phyloP scores from a whole-genome alignment of 345 rosid genomes.

The Rubroshorea leprosula region DNA sequence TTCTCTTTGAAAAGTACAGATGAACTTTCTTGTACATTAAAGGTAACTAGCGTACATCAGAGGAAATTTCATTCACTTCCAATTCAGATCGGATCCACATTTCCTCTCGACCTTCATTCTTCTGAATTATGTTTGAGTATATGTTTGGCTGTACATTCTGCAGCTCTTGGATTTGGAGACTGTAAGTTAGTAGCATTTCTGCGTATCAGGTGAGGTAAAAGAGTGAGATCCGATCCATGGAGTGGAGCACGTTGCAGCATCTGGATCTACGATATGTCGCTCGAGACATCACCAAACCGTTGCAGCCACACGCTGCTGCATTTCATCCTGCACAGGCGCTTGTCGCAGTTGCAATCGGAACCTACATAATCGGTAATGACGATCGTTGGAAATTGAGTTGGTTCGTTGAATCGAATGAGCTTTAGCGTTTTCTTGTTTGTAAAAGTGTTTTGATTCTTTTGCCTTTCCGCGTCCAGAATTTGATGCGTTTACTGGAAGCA shows the following conservation, averaged over 20 bases:
- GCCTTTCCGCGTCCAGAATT: slow-evolving; percentile 45
- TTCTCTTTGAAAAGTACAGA: neutral
- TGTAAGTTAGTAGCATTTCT: neutral
- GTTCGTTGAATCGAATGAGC: slow-evolving; percentile 3
- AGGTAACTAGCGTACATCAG: too few species aligned
- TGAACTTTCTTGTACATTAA: neutral
- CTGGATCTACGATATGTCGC: slow-evolving; percentile 86
- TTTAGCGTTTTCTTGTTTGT: too few species aligned
- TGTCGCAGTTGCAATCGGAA: slow-evolving; percentile 67
- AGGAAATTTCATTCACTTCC: neutral
- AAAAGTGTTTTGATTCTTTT: neutral
- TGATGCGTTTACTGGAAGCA: slow-evolving; percentile 90
- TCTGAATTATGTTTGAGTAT: neutral
- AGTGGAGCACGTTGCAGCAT: slow-evolving; percentile 97
- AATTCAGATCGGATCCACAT: slow-evolving; percentile 8
- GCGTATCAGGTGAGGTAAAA: neutral
- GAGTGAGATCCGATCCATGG: slow-evolving; percentile 41
- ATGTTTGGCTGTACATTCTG: neutral
- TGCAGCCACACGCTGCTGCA: slow-evolving; percentile 89
- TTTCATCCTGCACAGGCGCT: slow-evolving; percentile 85
- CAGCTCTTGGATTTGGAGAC: neutral
- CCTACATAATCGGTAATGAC: slow-evolving; percentile 58
- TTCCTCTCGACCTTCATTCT: neutral
- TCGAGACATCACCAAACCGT: slow-evolving; percentile 57
- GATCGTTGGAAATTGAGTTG: neutral